These are phyloP conservation scores for Schizosaccharomyces octosporus DNA, from an alignment of 805 yeast species.

Conservation along the genomic window DNA sequence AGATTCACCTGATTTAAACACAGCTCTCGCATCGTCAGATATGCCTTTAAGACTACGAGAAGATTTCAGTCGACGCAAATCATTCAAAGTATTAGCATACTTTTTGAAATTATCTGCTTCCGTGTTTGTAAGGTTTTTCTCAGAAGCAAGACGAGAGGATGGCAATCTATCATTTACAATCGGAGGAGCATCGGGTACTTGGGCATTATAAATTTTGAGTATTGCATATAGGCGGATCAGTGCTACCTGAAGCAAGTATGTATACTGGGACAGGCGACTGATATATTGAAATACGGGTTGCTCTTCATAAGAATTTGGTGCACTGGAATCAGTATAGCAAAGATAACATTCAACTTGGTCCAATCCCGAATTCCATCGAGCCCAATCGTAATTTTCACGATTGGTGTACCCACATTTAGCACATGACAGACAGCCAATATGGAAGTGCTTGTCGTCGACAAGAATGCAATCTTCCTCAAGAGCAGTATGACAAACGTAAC, in stretches of 20 bases:
- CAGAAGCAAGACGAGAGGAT: too few relatives aligned
- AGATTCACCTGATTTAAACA: background rate
- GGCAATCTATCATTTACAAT: background rate
- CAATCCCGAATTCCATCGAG: slow-evolving; percentile 18
- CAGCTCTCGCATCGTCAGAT: background rate
- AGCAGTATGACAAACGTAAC: slow-evolving; percentile 44
- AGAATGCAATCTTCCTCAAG: slow-evolving; percentile 65
- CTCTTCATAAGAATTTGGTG: background rate
- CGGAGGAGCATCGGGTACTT: background rate
- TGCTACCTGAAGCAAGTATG: slow-evolving; percentile 62
- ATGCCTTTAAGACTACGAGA: background rate
- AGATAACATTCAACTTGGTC: slow-evolving; percentile 29
- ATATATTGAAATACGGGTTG: slow-evolving; percentile 15
- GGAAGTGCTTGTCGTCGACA: slow-evolving; percentile 51
- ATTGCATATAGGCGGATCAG: slow-evolving; percentile 15
- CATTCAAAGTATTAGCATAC: slow-evolving; percentile 20
- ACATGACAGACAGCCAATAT: slow-evolving; percentile 47
- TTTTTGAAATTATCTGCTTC: background rate
- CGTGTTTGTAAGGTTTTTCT: background rate
- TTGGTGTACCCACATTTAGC: slow-evolving; percentile 26
- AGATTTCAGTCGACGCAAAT: slow-evolving; percentile 52
- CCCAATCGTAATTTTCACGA: slow-evolving; percentile 14
- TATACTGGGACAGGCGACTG: slow-evolving; percentile 44
- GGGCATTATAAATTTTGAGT: background rate
- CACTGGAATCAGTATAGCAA: slow-evolving; percentile 37